Evolutionary conservation across 2,329 filamentous ascomycete genomes (phyloP), one percentile per base, ranked within the genome.

Genomic region (Neonectria sp.): DNA sequence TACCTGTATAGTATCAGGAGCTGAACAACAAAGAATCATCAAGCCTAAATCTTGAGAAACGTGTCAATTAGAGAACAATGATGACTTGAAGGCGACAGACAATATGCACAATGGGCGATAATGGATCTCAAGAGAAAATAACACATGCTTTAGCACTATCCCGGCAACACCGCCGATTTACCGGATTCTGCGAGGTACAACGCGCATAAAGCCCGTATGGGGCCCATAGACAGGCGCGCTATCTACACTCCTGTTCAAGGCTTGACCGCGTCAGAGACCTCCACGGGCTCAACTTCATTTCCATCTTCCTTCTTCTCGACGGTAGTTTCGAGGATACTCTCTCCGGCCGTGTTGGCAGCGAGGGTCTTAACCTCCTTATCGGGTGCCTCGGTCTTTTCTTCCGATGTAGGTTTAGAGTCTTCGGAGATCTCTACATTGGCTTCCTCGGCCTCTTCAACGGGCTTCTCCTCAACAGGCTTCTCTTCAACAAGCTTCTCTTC

Each of bases 301-400:
- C 69, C 78, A 33, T 76, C 78, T 56, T 79, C 75, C 48, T 77
- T 76, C 71, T 81, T 79, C 59, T 80, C 73, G 13, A 85, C 68
- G 27, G 77, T 76, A 3, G 81, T 79, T 65, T 82, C 78, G 11
- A 84, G 69, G n/a, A 86, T 76, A 35, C 80, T 79, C 74, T 85
- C 84, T 3, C 84, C 84, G 7, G 83, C 84, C 57, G 76, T 81
- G 68, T 85, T 84, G 12, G 79, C 75, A 27, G 76, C 82, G 21
- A 84, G 74, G 0, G 81, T 81, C 75, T 84, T 81, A 33, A 67
- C 31, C 31, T 64, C 63, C 35, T 51, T 37, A 31, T 60, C 55
- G 2, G 55, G 55, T 29, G 21, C 45, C 31, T 56, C 61, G 12
- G 55, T 51, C 45, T 56, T 63, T 17, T 69, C 60, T 31, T 65